A percentile compares a stretch with the other conserved stretches of the same genome.
Evolutionary conservation across 768 basidiomycete genomes (phyloP).

Genomic region (Bullera alba): DNA sequence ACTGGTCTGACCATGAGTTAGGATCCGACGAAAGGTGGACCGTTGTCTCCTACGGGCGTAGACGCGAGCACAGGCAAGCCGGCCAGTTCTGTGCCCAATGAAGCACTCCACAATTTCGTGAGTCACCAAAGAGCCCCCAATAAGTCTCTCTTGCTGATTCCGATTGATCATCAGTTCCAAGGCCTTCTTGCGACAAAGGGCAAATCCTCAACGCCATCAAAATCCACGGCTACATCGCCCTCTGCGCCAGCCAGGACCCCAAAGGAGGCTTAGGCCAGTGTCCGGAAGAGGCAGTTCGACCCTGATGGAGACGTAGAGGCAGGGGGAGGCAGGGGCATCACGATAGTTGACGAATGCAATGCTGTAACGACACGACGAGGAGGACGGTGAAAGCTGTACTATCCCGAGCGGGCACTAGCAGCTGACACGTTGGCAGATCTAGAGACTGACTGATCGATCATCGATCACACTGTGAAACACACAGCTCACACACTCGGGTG

Average conservation of each 20-base stretch:
- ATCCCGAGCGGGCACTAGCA: too few species aligned
- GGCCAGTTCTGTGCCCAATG: conserved; percentile 33
- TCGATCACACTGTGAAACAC: too few species aligned
- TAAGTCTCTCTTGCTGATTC: neutral
- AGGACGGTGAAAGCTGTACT: too few species aligned
- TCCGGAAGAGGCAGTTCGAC: too few species aligned
- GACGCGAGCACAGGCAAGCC: neutral
- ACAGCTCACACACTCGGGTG: too few species aligned
- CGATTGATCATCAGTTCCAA: conserved; percentile 14
- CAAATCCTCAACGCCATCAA: conserved; percentile 5
- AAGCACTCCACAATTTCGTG: conserved; percentile 43
- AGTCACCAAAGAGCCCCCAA: conserved; percentile 4
- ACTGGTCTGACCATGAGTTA: neutral
- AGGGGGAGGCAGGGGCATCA: too few species aligned
- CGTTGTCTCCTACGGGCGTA: conserved; percentile 16
- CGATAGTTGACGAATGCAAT: too few species aligned
- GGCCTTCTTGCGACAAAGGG: conserved; percentile 25
- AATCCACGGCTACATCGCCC: neutral
- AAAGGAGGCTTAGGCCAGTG: too few species aligned
- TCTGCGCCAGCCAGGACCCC: neutral
- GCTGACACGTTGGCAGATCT: too few species aligned
- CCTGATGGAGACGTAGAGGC: too few species aligned
- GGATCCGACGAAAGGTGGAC: conserved; percentile 22
- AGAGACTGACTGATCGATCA: too few species aligned
- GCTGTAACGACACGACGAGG: too few species aligned